phyloP scores from a whole-genome alignment of 129 eudicot genomes.

The Flaveria bidentis region DNA sequence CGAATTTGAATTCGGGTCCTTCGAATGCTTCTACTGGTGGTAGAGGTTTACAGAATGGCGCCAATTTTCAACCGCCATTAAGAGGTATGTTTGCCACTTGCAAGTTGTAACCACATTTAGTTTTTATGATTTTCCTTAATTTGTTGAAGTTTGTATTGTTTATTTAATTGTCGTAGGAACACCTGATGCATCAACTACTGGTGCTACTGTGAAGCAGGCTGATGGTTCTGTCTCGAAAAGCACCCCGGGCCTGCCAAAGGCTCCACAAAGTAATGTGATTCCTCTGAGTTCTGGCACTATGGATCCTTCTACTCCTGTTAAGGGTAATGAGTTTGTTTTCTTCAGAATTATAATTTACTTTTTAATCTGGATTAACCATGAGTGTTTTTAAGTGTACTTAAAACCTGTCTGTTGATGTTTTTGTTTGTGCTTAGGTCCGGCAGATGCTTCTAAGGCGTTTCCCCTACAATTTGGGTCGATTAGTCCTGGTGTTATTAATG shows the following conservation, averaged over 20 bases:
- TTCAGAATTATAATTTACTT: background rate
- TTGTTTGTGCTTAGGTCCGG: slow-evolving; percentile 41
- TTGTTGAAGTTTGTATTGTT: background rate
- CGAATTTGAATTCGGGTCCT: slow-evolving; percentile 17
- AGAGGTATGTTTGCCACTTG: slow-evolving; percentile 42
- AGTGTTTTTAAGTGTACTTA: background rate
- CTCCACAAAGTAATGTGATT: slow-evolving; percentile 48
- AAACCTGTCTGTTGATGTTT: slow-evolving; percentile 9
- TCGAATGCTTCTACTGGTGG: slow-evolving; percentile 37
- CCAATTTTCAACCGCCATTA: slow-evolving; percentile 47
- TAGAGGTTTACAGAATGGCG: slow-evolving; percentile 56
- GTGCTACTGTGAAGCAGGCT: slow-evolving; percentile 43
- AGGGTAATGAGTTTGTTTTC: slow-evolving; percentile 45
- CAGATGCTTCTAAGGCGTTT: slow-evolving; percentile 58
- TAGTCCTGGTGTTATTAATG: slow-evolving; percentile 69
- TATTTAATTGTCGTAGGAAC: slow-evolving; percentile 42
- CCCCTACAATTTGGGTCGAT: slow-evolving; percentile 90
- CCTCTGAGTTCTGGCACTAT: slow-evolving; percentile 32
- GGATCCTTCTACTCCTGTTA: slow-evolving; percentile 68
- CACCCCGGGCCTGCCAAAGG: slow-evolving; percentile 60
- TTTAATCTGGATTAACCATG: background rate
- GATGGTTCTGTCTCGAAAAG: slow-evolving; percentile 48
- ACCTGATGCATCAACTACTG: slow-evolving; percentile 44
- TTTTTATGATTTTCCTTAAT: background rate
- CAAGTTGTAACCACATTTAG: background rate